Evolutionary conservation across 1,284 basidiomycete species (phyloP), one percentile per base, ranked within the genome.

Genomic region (Agroathelia rolfsii): DNA sequence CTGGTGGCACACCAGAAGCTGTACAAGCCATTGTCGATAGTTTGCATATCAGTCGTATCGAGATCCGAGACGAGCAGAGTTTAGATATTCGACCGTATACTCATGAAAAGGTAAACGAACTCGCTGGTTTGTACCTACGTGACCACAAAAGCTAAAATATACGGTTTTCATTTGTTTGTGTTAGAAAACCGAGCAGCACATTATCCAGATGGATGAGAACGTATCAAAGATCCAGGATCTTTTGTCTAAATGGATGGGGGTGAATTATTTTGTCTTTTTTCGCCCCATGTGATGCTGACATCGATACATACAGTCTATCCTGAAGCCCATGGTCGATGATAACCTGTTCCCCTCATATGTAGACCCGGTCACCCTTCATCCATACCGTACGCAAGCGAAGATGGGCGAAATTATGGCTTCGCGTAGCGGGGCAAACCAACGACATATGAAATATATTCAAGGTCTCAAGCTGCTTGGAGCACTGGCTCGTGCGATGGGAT

Each of bases 31-130:
- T 98, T n/a, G 76, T 98, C 10, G 89, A 98, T 49, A 79, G 82
- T 8, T 62, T 98, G n/a, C 95, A 98, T 52, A 95, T 99, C 43
- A 90, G 89, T 46, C 76, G 80, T 35, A 94, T 99, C 42, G 94
- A 98, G 52, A 89, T 97, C 40, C 72, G 95, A 34, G 81, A 94
- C 48, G 95, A 97, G 49, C 71, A 82, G 36, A 92, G 90, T 42
- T 59, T 93, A 24, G 95, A 98, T 55, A 69, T 98, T 23, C 71
- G 74, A 40, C 70, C 71, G 27, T 98, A 96, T 53, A 73, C 94
- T 46, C 82, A 93, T 52, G 76, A 85, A 44, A 99, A 98, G 68
- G 86, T 76, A 20, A 14, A 48, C 30, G n/a, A n/a, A n/a, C n/a
- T 23, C 30, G 9, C 18, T 27, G 9, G 19, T 6, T 3, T 31